A percentile compares a stretch with the other conserved stretches of the same genome.
These are phyloP conservation scores for Corrigiola litoralis DNA, from an alignment of 179 eudicot genomes.

Conservation along the genomic window DNA sequence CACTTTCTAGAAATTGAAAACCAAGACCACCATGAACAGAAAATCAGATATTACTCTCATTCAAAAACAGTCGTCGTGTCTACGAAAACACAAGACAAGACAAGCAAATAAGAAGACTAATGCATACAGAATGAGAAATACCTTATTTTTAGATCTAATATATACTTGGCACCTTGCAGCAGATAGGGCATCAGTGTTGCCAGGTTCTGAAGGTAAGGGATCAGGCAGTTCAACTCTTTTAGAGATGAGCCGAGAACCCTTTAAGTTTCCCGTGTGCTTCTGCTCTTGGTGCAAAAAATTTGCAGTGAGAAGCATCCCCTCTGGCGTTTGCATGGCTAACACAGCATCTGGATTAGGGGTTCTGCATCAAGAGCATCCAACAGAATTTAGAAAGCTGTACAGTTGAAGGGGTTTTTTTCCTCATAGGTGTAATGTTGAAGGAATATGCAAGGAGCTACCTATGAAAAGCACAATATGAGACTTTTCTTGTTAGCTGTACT, in stretches of 20 bases:
- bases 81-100: not conserved
- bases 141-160: constrained; percentile 49
- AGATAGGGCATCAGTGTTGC: constrained; percentile 45
- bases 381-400: not conserved
- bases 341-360: constrained; percentile 68
- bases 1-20: constrained; percentile 34
- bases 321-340: constrained; percentile 64
- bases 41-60: not conserved
- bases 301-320: constrained; percentile 47
- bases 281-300: constrained; percentile 51
- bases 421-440: not conserved
- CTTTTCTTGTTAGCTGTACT: constrained; percentile 48
- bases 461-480: constrained; percentile 73
- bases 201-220: constrained; percentile 26
- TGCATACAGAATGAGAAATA: constrained; percentile 11
- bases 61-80: not conserved
- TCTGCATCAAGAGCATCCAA: constrained; percentile 41
- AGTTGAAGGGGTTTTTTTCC: too few relatives aligned
- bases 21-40: not conserved
- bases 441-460: constrained; percentile 34
- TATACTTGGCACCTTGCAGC: constrained; percentile 79
- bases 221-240: constrained; percentile 41
- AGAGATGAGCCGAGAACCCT: constrained; percentile 65
- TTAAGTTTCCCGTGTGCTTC: constrained; percentile 37
- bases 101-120: not conserved